Percentiles rank a stretch among this genome's conserved stretches.
Evolutionary conservation across 345 rosid genomes (phyloP).

Genomic region (Citrus cavaleriei): DNA sequence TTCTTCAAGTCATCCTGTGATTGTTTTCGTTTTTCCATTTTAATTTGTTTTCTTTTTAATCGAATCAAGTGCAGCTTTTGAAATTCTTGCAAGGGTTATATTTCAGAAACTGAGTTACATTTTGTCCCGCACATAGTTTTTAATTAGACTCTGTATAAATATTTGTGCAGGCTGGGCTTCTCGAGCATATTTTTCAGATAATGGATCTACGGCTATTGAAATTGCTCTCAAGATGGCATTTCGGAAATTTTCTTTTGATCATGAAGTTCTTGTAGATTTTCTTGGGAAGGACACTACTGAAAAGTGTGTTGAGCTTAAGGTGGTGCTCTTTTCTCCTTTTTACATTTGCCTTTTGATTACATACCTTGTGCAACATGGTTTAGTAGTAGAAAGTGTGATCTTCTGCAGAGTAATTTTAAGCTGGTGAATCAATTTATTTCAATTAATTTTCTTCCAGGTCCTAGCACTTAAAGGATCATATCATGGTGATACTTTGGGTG

Average conservation of each 20-base stretch:
- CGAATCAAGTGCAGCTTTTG: neutral
- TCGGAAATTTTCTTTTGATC: slow-evolving; percentile 69
- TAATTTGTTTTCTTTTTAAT: neutral
- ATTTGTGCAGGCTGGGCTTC: slow-evolving; percentile 86
- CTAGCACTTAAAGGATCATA: slow-evolving; percentile 90
- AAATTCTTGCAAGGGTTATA: neutral
- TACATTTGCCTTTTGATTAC: neutral
- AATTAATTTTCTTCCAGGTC: slow-evolving; percentile 42
- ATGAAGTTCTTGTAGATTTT: slow-evolving; percentile 33
- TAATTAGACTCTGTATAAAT: neutral
- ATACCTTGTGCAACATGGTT: neutral
- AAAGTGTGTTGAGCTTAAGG: slow-evolving; percentile 52
- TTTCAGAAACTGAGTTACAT: neutral
- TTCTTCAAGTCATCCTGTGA: neutral
- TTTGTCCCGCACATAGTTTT: neutral
- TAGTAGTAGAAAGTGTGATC: neutral
- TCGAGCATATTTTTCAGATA: slow-evolving; percentile 80
- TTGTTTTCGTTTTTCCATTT: neutral
- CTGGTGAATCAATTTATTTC: neutral
- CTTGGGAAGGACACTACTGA: slow-evolving; percentile 25
- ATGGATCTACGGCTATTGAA: slow-evolving; percentile 95
- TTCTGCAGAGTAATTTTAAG: neutral
- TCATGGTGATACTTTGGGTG: slow-evolving; percentile 98
- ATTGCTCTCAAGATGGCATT: slow-evolving; percentile 97
- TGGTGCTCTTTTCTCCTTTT: slow-evolving; percentile 21